Base-by-base conservation (phyloP, 306 rosid genomes). In the Canavalia ensiformis region DNA sequence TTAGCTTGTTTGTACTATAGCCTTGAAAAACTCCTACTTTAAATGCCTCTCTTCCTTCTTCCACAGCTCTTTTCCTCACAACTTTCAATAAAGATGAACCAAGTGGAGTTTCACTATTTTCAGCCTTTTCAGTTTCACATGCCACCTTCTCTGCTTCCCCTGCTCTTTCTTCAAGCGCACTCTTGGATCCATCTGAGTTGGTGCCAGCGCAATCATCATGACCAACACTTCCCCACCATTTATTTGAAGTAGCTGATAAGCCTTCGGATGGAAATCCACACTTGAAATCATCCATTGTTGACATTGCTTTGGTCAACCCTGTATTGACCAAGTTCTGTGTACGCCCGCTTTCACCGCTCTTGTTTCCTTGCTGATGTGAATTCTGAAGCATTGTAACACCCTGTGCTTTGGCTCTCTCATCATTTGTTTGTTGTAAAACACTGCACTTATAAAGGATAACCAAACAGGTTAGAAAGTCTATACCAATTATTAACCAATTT, bases 141-240 rank as follows among this genome's bases (percentile, higher is more conserved):
- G 67, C 73, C 79, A 76, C 88, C 80, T 79, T 72, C 68, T 79
- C 88, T 11, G 57, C 83, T 31, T 65, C 79, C 60, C n/a, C 67
- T 52, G 75, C 70, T 6, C 25, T 29, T 33, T 79, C 77, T 59
- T 83, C 69, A 4, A 35, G 82, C 71, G 65, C 84, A 83, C 45
- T 74, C 79, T 89, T 52, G 11, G 66, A 82, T 84, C 79, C 72
- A 13, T 78, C 83, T 4, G 65, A 63, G 7, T n/a, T 54, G 37
- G 72, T 39, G 9, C 56, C 42, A 8, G 72, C 83, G 52, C 51
- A 18, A 78, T 80, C 82, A 10, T 77, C 85, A 31, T 67, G 78
- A 72, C 62, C 45, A 60, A 70, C 79, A 82, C 92, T 79, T 81
- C 97, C 97, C 98, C 98, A 92, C 98, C 98, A 94, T 88, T 86